These are phyloP conservation scores for Verticillium nubilum DNA, from an alignment of 2,329 filamentous ascomycete genomes.

Conservation along the genomic window DNA sequence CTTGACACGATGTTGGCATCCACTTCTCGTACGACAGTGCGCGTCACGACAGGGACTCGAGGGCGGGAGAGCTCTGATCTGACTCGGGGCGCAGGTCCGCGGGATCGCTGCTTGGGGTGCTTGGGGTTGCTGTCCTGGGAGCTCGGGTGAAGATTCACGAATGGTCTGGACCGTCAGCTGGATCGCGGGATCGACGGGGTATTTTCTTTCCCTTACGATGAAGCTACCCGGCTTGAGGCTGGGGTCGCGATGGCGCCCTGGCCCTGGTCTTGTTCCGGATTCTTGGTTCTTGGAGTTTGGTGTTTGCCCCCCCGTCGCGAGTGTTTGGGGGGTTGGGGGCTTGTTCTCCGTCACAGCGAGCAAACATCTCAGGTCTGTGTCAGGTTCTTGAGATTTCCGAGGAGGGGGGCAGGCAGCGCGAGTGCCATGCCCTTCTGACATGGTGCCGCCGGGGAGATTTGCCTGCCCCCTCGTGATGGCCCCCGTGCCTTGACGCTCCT, in stretches of 20 bases:
- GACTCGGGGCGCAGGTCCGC: background rate
- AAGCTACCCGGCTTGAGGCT: background rate
- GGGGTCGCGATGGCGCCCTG: background rate
- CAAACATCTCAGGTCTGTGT: background rate
- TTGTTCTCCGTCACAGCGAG: background rate
- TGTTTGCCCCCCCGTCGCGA: background rate
- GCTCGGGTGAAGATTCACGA: background rate
- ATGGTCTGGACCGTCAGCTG: background rate
- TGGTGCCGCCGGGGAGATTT: background rate
- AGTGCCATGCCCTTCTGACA: background rate
- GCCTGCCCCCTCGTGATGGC: background rate
- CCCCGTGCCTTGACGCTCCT: background rate
- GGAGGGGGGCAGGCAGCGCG: background rate
- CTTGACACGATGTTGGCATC: background rate
- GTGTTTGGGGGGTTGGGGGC: background rate
- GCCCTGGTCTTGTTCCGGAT: background rate
- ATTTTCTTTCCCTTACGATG: background rate
- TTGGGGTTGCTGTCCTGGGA: background rate
- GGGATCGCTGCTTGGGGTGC: background rate
- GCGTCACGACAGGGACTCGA: background rate
- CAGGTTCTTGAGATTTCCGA: background rate
- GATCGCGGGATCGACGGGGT: background rate
- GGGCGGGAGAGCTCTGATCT: background rate
- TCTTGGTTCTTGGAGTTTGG: background rate
- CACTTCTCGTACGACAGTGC: background rate